phyloP scores from a whole-genome alignment of 164 flowering plant species.

The Stephania japonica region DNA sequence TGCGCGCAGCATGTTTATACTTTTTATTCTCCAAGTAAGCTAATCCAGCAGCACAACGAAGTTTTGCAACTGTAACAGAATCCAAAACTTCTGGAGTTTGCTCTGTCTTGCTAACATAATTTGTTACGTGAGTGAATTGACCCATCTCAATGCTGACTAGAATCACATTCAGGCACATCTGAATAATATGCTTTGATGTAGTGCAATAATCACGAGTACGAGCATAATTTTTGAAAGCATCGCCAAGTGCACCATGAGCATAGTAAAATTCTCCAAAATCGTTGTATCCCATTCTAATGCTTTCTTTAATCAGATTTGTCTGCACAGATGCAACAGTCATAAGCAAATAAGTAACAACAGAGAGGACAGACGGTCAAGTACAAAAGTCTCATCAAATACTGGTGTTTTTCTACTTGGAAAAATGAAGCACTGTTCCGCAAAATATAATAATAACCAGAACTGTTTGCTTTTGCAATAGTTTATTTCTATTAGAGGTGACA shows the following conservation, averaged over 20 bases:
- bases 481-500: no score
- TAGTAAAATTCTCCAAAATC: slow-evolving; percentile 92
- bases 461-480: no score
- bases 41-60: slow-evolving; percentile 83
- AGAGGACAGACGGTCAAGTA: no score
- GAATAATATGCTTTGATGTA: slow-evolving; percentile 79
- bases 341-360: not conserved
- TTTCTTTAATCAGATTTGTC: slow-evolving; percentile 96
- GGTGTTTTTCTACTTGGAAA: no score
- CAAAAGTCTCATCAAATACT: no score
- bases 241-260: slow-evolving; percentile 79
- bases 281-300: slow-evolving; percentile 98
- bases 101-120: slow-evolving; percentile 86
- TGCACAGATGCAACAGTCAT: slow-evolving; percentile 23
- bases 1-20: slow-evolving; percentile 94
- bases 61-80: slow-evolving; percentile 51
- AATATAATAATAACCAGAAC: no score
- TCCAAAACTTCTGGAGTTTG: slow-evolving; percentile 66
- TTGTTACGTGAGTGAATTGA: slow-evolving; percentile 83
- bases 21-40: slow-evolving; percentile 73
- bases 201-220: slow-evolving; percentile 99
- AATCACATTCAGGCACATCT: slow-evolving; percentile 89
- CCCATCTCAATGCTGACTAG: slow-evolving; percentile 98
- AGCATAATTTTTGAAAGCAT: slow-evolving; percentile 81
- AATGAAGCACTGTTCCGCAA: no score